Percentiles rank a stretch among this genome's conserved stretches.
Evolutionary conservation across 805 yeast genomes (phyloP).

Genomic region (Yarrowia sp.): DNA sequence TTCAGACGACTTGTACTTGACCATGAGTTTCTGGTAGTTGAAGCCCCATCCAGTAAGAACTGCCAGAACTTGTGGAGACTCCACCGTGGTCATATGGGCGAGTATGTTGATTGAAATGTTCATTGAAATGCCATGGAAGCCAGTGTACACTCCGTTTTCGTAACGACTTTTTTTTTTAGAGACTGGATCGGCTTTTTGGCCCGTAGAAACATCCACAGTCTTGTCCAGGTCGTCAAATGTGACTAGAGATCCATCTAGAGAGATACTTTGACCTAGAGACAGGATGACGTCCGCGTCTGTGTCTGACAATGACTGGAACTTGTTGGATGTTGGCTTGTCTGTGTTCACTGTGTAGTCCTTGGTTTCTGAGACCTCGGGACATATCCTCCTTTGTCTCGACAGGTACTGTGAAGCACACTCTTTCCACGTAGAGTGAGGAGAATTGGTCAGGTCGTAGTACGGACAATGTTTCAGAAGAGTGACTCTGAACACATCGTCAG

Average conservation of each 20-base stretch:
- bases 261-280: constrained; percentile 5
- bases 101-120: background rate
- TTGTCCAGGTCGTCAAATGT: background rate
- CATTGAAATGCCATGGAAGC: constrained; percentile 4
- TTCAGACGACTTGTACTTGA: background rate
- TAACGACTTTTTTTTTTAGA: too few species aligned
- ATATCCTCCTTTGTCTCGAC: background rate
- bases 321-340: background rate
- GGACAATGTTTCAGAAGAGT: background rate
- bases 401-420: background rate
- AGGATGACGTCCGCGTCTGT: background rate
- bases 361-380: background rate
- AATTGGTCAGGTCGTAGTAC: background rate
- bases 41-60: constrained; percentile 21
- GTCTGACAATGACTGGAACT: background rate
- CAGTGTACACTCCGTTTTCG: background rate
- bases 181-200: too few species aligned
- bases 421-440: constrained; percentile 5
- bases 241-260: background rate
- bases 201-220: background rate
- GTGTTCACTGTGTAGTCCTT: background rate
- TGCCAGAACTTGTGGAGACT: constrained; percentile 9
- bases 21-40: constrained; percentile 17
- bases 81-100: constrained; percentile 5
- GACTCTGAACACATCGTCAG: background rate